Evolutionary conservation across 345 rosid genomes (phyloP).

Genomic region (Salix brachista): DNA sequence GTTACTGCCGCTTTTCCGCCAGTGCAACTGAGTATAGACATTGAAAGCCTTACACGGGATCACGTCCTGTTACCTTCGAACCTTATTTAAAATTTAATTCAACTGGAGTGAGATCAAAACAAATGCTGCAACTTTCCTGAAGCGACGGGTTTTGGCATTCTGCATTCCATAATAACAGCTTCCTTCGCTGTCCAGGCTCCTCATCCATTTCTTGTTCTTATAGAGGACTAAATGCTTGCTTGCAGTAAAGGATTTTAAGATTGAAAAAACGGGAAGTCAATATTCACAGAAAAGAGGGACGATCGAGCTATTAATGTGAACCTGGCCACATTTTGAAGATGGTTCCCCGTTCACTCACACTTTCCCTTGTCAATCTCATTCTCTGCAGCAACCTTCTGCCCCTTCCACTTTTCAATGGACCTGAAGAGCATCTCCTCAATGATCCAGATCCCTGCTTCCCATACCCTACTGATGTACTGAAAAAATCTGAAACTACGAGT

Average conservation of each 20-base stretch:
- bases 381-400: slow-evolving; percentile 62
- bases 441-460: slow-evolving; percentile 41
- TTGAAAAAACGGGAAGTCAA: not conserved
- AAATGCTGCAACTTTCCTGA: not conserved
- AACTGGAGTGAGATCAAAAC: not conserved
- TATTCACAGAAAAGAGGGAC: slow-evolving; percentile 16
- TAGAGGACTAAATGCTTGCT: not conserved
- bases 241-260: not conserved
- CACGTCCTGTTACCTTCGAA: not conserved
- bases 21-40: not conserved
- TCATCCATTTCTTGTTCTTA: not conserved
- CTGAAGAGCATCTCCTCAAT: slow-evolving; percentile 62
- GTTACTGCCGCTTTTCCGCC: not conserved
- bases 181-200: not conserved
- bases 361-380: slow-evolving; percentile 54
- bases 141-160: not conserved
- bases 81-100: not conserved
- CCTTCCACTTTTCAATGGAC: slow-evolving; percentile 52
- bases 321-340: slow-evolving; percentile 48
- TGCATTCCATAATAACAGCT: not conserved
- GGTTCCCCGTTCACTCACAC: slow-evolving; percentile 60
- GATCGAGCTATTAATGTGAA: slow-evolving; percentile 39
- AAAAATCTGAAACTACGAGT: slow-evolving; percentile 42
- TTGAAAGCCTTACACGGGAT: not conserved
- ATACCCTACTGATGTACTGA: slow-evolving; percentile 38